phyloP scores from a whole-genome alignment of 106 monocot genomes.

The Iris macrosiphon region DNA sequence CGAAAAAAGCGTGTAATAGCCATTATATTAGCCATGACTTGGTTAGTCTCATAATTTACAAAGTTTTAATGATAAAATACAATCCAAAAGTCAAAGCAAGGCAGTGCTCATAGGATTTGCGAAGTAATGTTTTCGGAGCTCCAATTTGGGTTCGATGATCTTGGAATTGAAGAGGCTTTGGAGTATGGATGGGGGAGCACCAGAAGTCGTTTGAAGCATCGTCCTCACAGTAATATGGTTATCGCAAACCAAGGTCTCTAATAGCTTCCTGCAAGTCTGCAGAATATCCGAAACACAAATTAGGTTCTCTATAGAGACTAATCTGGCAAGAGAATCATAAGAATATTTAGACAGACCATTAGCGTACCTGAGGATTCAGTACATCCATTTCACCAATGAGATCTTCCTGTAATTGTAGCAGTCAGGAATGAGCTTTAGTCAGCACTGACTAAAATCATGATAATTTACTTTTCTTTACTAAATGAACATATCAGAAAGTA shows the following conservation, averaged over 20 bases:
- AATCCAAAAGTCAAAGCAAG: conserved; percentile 1
- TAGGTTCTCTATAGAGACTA: background rate
- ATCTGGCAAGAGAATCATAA: background rate
- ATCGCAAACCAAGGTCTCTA: conserved; percentile 56
- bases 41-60: too few relatives aligned
- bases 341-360: background rate
- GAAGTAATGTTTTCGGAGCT: conserved; percentile 62
- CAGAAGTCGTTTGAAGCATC: conserved; percentile 33
- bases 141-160: conserved; percentile 9
- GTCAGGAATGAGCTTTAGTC: too few relatives aligned
- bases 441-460: too few relatives aligned
- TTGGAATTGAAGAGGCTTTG: conserved; percentile 24
- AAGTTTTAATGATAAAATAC: too few relatives aligned
- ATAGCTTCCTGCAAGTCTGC: conserved; percentile 69
- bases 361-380: conserved; percentile 85
- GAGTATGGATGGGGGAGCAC: conserved; percentile 37
- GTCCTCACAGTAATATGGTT: conserved; percentile 43
- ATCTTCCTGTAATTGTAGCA: conserved; percentile 61
- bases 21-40: too few relatives aligned
- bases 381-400: conserved; percentile 70
- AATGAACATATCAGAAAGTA: too few relatives aligned
- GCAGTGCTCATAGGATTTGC: conserved; percentile 76
- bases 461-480: too few relatives aligned
- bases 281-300: conserved; percentile 4
- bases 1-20: too few relatives aligned